These are phyloP conservation scores for Senna siamea DNA, from an alignment of 306 rosid species.

Conservation along the genomic window DNA sequence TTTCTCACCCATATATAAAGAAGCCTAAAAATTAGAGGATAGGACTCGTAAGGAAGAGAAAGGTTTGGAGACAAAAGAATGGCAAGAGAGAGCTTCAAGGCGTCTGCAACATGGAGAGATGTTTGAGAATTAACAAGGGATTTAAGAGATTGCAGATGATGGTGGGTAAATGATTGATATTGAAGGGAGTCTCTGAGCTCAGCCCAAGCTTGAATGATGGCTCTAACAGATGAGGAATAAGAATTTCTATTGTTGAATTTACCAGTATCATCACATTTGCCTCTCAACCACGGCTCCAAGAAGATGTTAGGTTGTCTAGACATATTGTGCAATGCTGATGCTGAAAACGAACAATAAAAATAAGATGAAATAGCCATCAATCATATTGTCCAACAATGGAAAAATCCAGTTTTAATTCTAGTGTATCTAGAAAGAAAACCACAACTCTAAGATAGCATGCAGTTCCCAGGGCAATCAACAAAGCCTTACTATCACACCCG, in stretches of 20 bases:
- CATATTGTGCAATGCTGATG: constrained; percentile 47
- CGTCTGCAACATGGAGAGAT: constrained; percentile 53
- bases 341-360: constrained; percentile 23
- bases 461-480: no score
- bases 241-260: constrained; percentile 40
- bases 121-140: constrained; percentile 66
- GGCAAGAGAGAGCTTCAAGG: no score
- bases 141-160: constrained; percentile 65
- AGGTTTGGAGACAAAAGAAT: no score
- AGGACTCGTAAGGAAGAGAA: no score
- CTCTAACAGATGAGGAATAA: constrained; percentile 63
- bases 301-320: constrained; percentile 49
- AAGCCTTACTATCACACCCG: no score
- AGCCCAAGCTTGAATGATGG: constrained; percentile 82
- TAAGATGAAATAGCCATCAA: neutral
- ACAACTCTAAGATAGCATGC: no score
- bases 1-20: no score
- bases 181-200: constrained; percentile 68
- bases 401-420: no score
- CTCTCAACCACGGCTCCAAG: constrained; percentile 76
- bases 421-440: no score
- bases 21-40: no score
- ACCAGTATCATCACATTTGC: constrained; percentile 45
- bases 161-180: constrained; percentile 45
- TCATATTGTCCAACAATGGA: neutral